Conservation (phyloP, 148 eudicot genomes). For the Chenopodium album region DNA sequence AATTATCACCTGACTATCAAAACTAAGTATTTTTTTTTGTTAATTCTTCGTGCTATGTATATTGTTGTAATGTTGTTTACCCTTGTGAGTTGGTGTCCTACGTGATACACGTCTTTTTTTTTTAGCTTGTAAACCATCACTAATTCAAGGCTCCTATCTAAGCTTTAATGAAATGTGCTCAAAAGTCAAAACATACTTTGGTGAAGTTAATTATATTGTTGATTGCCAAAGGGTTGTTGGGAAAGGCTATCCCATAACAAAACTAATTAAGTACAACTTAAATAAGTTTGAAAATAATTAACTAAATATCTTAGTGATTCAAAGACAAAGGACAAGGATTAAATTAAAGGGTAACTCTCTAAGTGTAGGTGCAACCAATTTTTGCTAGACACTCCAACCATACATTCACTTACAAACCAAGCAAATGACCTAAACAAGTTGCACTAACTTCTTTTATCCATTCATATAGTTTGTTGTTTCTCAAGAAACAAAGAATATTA, state of each 20-base stretch:
- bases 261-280: no score
- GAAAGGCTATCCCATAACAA: neutral
- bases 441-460: conserved; percentile 1
- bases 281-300: no score
- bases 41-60: no score
- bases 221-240: conserved; percentile 5
- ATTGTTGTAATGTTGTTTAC: no score
- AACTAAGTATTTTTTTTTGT: no score
- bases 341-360: conserved; percentile 17
- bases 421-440: conserved; percentile 22
- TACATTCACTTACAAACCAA: conserved; percentile 41
- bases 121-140: neutral
- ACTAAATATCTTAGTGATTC: neutral
- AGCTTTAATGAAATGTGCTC: neutral
- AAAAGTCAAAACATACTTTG: neutral
- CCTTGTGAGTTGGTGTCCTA: no score
- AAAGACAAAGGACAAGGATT: neutral
- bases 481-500: conserved; percentile 11
- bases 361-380: conserved; percentile 44
- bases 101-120: neutral
- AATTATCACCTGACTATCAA: no score
- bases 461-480: neutral
- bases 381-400: conserved; percentile 34
- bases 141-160: neutral
- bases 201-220: neutral